Evolutionary conservation across 2,329 filamentous ascomycete genomes (phyloP), one percentile per base, ranked within the genome.

Genomic region (Paraconiothyrium brasiliense): DNA sequence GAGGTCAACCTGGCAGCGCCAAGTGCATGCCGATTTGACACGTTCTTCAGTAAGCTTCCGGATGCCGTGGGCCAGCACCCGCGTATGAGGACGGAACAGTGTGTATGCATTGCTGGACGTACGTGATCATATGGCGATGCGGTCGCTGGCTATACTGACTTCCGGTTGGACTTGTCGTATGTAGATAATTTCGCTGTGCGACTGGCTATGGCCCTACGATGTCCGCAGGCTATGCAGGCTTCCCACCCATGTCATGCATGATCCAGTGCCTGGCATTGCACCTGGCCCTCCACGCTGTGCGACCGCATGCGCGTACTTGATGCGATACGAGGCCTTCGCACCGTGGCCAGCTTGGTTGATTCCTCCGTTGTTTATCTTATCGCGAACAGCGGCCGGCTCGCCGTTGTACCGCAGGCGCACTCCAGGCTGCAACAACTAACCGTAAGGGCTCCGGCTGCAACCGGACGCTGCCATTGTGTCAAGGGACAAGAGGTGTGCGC

Each of bases 231-330:
- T 16, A 1, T 46, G 43, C 43, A 46, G n/a, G 20, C 34, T 16
- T 1, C 13, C n/a, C 3, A 35, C 37, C 20, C 35, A 43, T 39
- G 49, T 34, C 22, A 32, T 54, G 50, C 50, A 54, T 34, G 49
- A 27, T 16, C 22, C 35, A 55, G 39, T 55, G 39, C 52, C 52
- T 55, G 52, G 39, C 52, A 55, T 24, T 35, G 39, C 39, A 44
- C 3, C 24, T 46, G 24, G 50, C 24, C 9, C 37, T 3, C 14
- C 13, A 10, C 20, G 20, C 49, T 39, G 49, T 32, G 22, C 34
- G 34, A 37, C 20, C 37, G 14, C 5, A 11, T n/a, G n/a, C 24
- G 50, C 37, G 22, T 32, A 43, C 37, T 39, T 11, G 27, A 6
- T 30, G 27, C 27, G 24, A 9, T 24, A 24, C 11, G 43, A 41